phyloP scores from a whole-genome alignment of 2,329 filamentous ascomycete genomes.

The Thermoascus crustaceus region DNA sequence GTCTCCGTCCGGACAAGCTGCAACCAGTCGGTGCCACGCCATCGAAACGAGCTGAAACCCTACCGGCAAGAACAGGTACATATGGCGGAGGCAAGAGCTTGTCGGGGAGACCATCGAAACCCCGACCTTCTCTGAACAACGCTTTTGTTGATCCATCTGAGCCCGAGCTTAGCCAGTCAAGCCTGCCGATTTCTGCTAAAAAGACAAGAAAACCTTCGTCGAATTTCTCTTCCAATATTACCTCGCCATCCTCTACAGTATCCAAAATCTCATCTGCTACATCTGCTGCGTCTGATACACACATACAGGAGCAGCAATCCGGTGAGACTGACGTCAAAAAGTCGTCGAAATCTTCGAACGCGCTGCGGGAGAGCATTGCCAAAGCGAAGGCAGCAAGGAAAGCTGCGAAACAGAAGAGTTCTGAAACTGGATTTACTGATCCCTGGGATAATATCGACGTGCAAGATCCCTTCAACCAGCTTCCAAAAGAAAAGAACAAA shows the following conservation, averaged over 20 bases:
- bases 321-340: conserved; percentile 32
- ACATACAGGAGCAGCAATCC: conserved; percentile 19
- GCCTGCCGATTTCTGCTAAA: conserved; percentile 32
- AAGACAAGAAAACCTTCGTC: conserved; percentile 30
- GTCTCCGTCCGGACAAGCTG: conserved; percentile 9
- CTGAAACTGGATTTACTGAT: conserved; percentile 13
- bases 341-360: conserved; percentile 62
- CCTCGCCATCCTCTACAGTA: conserved; percentile 21
- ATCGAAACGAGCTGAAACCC: conserved; percentile 10
- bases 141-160: conserved; percentile 50
- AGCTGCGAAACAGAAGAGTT: conserved; percentile 34
- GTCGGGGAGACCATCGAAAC: conserved; percentile 40
- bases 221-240: conserved; percentile 20
- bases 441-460: conserved; percentile 42
- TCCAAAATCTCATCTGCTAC: conserved; percentile 25
- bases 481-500: conserved; percentile 48
- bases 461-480: conserved; percentile 51
- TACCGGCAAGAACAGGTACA: conserved; percentile 12
- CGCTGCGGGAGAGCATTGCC: conserved; percentile 82
- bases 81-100: conserved; percentile 42
- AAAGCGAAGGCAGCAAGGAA: conserved; percentile 79
- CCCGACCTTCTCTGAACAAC: conserved; percentile 47
- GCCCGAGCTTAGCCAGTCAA: conserved; percentile 18
- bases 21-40: conserved; percentile 5
- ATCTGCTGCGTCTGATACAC: conserved; percentile 21